A percentile compares a stretch with the other conserved stretches of the same genome.
These are phyloP conservation scores for Straminergon stramineum DNA, from an alignment of 225 moss, liverwort and hornwort genomes.

Conservation along the genomic window DNA sequence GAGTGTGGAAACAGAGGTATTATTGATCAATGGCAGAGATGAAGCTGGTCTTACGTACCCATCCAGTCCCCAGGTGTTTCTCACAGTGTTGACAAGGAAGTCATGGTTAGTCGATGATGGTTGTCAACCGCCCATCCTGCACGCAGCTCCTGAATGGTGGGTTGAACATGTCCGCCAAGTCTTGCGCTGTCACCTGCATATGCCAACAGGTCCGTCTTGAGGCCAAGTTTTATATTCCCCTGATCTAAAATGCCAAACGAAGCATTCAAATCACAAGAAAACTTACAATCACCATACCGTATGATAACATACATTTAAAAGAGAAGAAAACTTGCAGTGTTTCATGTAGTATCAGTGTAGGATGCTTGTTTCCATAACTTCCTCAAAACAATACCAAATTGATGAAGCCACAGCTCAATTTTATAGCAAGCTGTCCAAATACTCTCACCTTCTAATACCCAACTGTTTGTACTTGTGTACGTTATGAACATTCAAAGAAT, in stretches of 20 bases:
- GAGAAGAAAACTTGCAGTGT: not conserved
- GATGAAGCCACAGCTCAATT: not conserved
- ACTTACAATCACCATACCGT: not conserved
- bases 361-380: not conserved
- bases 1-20: not conserved
- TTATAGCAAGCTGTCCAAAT: not conserved
- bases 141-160: slow-evolving; percentile 75
- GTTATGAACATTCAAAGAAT: not conserved
- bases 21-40: too few relatives aligned
- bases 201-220: not conserved
- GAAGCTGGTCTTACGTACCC: slow-evolving; percentile 21
- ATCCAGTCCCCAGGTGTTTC: slow-evolving; percentile 57
- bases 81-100: slow-evolving; percentile 58
- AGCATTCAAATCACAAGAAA: not conserved
- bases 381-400: not conserved
- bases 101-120: slow-evolving; percentile 65
- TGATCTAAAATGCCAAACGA: not conserved
- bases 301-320: not conserved
- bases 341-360: not conserved
- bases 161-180: slow-evolving; percentile 89
- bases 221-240: not conserved
- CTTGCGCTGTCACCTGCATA: slow-evolving; percentile 70
- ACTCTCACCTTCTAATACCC: not conserved
- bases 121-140: slow-evolving; percentile 62
- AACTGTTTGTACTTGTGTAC: not conserved